Base-by-base conservation (phyloP, 352 stramenopile genomes). In the Globisporangium cystogenes region DNA sequence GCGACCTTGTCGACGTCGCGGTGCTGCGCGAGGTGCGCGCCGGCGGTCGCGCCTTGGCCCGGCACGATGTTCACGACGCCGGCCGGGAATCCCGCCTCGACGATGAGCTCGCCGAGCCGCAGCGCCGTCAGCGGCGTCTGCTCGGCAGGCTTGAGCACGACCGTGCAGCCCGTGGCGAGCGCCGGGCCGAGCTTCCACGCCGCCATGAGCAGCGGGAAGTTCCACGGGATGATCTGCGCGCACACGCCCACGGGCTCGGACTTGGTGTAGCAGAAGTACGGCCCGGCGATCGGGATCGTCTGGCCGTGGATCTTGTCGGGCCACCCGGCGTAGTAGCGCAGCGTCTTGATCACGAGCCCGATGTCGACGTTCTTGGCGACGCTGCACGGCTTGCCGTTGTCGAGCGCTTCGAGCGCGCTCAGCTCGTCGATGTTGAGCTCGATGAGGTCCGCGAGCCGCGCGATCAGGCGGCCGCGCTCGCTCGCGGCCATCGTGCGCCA, bases 131-230 rank as follows among this genome's bases (percentile, higher is more conserved):
- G 59, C 4, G 96, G 91, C 7, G 96, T 99, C 40, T 97, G 67
- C 53, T 97, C 95, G 10, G 87, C 80, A 18, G 96, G 96, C 67
- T 99, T 99, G 4, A 98, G 56, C 8, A 98, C 86, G 14, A 87
- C 65, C 5, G 93, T 96, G 74, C 93, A 98, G 11, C 96, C 96
- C 7, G 85, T 74, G 4, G 86, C 78, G 31, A 98, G 64, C 21
- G 90, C 89, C 1, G 92, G 87, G 16, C 63, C 92, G 12, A 95
- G 68, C 68, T 99, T 99, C 39, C 90, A 82, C 26, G 89, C 94
- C 40, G 98, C 93, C 95, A 99, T 98, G 4, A 96, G 85, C 51
- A 92, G 59, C 7, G 96, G 96, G 70, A 98, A 99, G 76, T 99
- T 99, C 96, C 96, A 99, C 42, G 90, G 96, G 53, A 95, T 97